phyloP scores from a whole-genome alignment of 2,329 filamentous ascomycete species.

The Nothophoma quercina region DNA sequence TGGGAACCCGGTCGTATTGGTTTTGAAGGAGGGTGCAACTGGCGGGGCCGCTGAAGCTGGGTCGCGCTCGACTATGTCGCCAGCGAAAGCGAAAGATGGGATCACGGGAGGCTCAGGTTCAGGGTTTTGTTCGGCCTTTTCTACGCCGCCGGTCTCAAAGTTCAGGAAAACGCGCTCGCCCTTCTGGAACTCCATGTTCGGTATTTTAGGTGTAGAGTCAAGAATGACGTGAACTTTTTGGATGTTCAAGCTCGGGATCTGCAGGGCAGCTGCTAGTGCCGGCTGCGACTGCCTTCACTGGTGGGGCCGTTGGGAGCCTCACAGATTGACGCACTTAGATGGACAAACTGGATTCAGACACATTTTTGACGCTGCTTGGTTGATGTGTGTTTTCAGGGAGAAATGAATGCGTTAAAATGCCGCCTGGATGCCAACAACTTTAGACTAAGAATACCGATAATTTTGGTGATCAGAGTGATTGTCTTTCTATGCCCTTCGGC shows the following conservation, averaged over 20 bases:
- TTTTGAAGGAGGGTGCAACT: slow-evolving; percentile 66
- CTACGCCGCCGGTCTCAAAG: slow-evolving; percentile 62
- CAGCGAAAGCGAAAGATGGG: slow-evolving; percentile 63
- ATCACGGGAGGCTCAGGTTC: slow-evolving; percentile 24
- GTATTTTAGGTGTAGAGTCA: neutral
- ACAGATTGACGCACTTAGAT: too few relatives aligned
- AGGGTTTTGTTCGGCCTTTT: slow-evolving; percentile 45
- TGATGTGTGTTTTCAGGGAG: too few relatives aligned
- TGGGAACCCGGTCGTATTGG: slow-evolving; percentile 77
- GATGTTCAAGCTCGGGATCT: slow-evolving; percentile 5
- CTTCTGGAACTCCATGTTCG: slow-evolving; percentile 55
- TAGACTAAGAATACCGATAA: too few relatives aligned
- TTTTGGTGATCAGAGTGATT: too few relatives aligned
- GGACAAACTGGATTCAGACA: too few relatives aligned
- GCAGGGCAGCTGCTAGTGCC: slow-evolving; percentile 19
- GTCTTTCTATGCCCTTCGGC: too few relatives aligned
- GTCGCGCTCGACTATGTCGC: slow-evolving; percentile 81
- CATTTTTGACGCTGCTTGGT: too few relatives aligned
- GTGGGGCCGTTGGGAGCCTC: too few relatives aligned
- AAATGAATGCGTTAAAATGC: too few relatives aligned
- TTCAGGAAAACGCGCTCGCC: slow-evolving; percentile 69
- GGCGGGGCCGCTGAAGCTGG: slow-evolving; percentile 67
- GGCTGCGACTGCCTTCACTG: slow-evolving; percentile 5
- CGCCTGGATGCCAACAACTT: too few relatives aligned
- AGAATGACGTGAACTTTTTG: slow-evolving; percentile 8